A percentile compares a stretch with the other conserved stretches of the same genome.
Conservation (phyloP, 2,329 filamentous ascomycete species). For the Aspergillus clavatus region DNA sequence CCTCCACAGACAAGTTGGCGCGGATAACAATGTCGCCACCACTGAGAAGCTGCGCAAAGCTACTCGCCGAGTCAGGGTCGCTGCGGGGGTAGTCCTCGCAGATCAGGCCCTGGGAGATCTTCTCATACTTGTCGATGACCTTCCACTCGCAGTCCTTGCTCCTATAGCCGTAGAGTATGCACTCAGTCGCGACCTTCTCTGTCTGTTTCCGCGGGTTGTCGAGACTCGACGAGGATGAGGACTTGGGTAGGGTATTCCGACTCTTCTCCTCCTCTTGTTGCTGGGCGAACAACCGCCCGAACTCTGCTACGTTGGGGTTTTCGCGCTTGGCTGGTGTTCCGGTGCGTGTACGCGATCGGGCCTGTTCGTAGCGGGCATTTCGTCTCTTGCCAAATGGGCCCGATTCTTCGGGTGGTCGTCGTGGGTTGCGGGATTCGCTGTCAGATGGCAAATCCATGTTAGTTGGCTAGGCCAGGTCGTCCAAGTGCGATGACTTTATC, state of each 20-base stretch:
- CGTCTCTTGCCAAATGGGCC: conserved; percentile 57
- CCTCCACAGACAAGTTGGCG: conserved; percentile 63
- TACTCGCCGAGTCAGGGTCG: conserved; percentile 64
- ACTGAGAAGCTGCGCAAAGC: conserved; percentile 68
- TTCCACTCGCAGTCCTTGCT: conserved; percentile 68
- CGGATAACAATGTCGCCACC: conserved; percentile 67
- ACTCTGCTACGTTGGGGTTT: conserved; percentile 49
- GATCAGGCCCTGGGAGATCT: conserved; percentile 71
- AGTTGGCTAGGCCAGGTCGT: conserved; percentile 15
- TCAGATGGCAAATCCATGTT: conserved; percentile 10
- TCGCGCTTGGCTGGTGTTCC: conserved; percentile 56
- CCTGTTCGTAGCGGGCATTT: conserved; percentile 41
- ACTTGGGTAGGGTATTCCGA: conserved; percentile 31
- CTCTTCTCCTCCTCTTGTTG: conserved; percentile 42
- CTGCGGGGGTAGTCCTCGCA: conserved; percentile 91
- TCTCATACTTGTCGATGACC: conserved; percentile 82
- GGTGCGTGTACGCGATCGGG: conserved; percentile 52
- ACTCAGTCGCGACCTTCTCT: conserved; percentile 63
- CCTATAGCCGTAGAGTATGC: conserved; percentile 79
- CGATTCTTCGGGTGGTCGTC: conserved; percentile 54
- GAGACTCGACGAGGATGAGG: conserved; percentile 39
- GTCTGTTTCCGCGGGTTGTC: conserved; percentile 35
- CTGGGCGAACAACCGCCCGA: conserved; percentile 41
- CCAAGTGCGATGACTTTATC: background rate
- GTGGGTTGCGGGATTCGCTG: conserved; percentile 47